phyloP scores from a whole-genome alignment of 768 basidiomycete genomes.

The Galerina sulciceps region DNA sequence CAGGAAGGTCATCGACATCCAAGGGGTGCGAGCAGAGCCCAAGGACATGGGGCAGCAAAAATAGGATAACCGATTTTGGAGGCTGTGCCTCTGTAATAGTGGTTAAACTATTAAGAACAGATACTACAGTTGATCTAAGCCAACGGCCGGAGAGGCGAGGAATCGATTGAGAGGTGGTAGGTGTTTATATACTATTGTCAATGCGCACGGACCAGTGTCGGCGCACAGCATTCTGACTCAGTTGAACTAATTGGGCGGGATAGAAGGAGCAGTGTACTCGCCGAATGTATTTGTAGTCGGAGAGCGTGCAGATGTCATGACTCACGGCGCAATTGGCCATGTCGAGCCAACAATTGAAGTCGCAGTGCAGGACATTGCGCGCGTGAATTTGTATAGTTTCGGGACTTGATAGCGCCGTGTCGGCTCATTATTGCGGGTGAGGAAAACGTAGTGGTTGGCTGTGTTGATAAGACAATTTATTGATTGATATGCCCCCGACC shows the following conservation, averaged over 20 bases:
- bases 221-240: too few relatives aligned
- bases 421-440: too few relatives aligned
- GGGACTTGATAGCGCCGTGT: too few relatives aligned
- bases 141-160: slow-evolving; percentile 91
- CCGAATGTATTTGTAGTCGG: too few relatives aligned
- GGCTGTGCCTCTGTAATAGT: slow-evolving; percentile 61
- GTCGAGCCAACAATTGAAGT: too few relatives aligned
- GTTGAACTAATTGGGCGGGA: too few relatives aligned
- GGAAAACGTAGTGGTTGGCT: slow-evolving; percentile 89
- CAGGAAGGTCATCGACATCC: slow-evolving; percentile 58
- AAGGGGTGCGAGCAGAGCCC: slow-evolving; percentile 65
- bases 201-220: too few relatives aligned
- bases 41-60: slow-evolving; percentile 56
- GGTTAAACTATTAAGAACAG: slow-evolving; percentile 90
- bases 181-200: background rate
- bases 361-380: too few relatives aligned
- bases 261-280: too few relatives aligned
- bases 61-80: slow-evolving; percentile 59
- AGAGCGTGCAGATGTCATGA: too few relatives aligned
- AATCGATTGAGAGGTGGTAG: slow-evolving; percentile 15
- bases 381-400: too few relatives aligned
- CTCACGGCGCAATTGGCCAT: too few relatives aligned
- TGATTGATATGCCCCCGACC: slow-evolving; percentile 41
- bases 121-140: slow-evolving; percentile 99
- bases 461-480: slow-evolving; percentile 93